Evolutionary conservation across 306 rosid genomes (phyloP).

Genomic region (Cucurbita maxima): DNA sequence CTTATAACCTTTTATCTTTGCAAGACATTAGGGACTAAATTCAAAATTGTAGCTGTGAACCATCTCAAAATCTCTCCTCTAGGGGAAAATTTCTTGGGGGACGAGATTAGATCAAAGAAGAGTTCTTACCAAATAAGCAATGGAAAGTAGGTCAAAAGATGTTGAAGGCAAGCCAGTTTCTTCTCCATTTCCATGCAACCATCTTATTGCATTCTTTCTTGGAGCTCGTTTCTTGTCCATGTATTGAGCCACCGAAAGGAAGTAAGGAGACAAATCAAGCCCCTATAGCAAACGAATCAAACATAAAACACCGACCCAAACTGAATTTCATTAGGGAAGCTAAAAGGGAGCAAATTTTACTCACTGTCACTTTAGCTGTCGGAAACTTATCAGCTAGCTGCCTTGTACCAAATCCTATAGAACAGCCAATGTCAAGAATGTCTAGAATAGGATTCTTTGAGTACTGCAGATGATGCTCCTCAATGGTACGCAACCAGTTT

Average conservation of each 20-base stretch:
- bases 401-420: constrained; percentile 44
- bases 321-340: background rate
- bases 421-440: constrained; percentile 53
- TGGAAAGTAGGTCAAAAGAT: constrained; percentile 46
- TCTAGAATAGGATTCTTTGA: constrained; percentile 26
- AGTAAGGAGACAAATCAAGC: constrained; percentile 56
- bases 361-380: constrained; percentile 36
- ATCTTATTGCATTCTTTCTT: constrained; percentile 29
- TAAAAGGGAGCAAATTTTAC: background rate
- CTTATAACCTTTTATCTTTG: background rate
- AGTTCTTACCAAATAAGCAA: constrained; percentile 34
- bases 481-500: constrained; percentile 42
- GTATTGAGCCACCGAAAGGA: constrained; percentile 51
- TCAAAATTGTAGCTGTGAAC: background rate
- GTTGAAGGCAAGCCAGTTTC: constrained; percentile 38
- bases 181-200: constrained; percentile 62
- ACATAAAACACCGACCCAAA: background rate
- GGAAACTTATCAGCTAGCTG: constrained; percentile 45
- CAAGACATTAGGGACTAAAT: background rate
- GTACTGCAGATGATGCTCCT: constrained; percentile 34
- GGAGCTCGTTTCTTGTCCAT: constrained; percentile 30
- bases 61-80: background rate
- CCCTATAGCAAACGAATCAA: constrained; percentile 26
- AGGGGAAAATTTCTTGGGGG: background rate
- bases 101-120: background rate